phyloP scores from a whole-genome alignment of 1,139 yeast genomes.

The Pichia sp. region DNA sequence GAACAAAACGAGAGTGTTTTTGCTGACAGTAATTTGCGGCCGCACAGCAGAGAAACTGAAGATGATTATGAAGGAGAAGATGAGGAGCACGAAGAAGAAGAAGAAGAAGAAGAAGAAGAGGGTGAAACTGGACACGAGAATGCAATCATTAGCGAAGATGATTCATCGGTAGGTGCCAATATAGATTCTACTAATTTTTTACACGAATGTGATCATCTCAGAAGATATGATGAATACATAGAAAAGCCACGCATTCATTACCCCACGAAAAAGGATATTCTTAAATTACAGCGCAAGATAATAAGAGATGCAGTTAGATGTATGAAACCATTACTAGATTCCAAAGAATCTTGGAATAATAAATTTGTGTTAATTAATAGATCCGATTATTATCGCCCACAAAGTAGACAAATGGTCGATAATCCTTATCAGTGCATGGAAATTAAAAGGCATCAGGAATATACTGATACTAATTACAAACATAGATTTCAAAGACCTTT shows the following conservation, averaged over 20 bases:
- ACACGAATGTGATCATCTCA: not conserved
- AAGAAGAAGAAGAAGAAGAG: conserved; percentile 9
- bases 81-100: conserved; percentile 9
- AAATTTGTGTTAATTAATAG: conserved; percentile 20
- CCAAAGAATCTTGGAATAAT: conserved; percentile 26
- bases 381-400: conserved; percentile 8
- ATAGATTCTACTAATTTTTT: no score
- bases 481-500: conserved; percentile 17
- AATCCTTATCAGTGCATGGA: conserved; percentile 7
- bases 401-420: conserved; percentile 3
- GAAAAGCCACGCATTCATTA: conserved; percentile 4
- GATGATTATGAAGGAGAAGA: conserved; percentile 14
- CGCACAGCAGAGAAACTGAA: conserved; percentile 1
- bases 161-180: no score
- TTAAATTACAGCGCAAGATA: conserved; percentile 20
- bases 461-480: conserved; percentile 6
- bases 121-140: conserved; percentile 3
- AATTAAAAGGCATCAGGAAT: conserved; percentile 5
- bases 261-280: conserved; percentile 2
- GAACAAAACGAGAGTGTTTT: not conserved
- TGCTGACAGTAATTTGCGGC: not conserved
- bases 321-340: conserved; percentile 22
- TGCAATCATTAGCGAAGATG: not conserved
- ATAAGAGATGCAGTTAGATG: conserved; percentile 25
- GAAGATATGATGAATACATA: conserved; percentile 12